A percentile compares a stretch with the other conserved stretches of the same genome.
phyloP scores from a whole-genome alignment of 306 rosid genomes.

The Ormosia emarginata region DNA sequence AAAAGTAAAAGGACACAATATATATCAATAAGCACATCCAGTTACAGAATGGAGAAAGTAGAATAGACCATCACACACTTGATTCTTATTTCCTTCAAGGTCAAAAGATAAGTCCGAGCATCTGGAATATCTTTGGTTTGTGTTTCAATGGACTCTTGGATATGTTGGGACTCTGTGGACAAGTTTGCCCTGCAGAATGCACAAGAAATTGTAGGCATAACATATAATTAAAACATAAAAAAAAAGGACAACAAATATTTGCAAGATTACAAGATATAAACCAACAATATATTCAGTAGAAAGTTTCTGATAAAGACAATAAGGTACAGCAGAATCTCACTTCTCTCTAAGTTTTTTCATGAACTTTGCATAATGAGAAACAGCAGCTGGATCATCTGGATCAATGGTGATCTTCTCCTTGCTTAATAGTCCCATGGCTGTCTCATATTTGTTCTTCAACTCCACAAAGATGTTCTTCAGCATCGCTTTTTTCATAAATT shows the following conservation, averaged over 20 bases:
- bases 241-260: not conserved
- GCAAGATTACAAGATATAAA: not conserved
- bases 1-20: not conserved
- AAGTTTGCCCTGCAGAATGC: constrained; percentile 61
- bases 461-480: constrained; percentile 78
- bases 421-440: constrained; percentile 67
- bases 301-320: not conserved
- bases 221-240: not conserved
- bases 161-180: constrained; percentile 67
- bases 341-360: constrained; percentile 80
- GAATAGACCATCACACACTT: constrained; percentile 44
- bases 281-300: not conserved
- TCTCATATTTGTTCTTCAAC: constrained; percentile 78
- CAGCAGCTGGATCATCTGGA: constrained; percentile 88
- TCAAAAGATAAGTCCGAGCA: constrained; percentile 82
- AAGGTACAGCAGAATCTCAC: constrained; percentile 50
- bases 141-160: constrained; percentile 46
- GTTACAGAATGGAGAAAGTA: constrained; percentile 12
- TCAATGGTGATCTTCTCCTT: constrained; percentile 90
- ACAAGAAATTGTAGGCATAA: constrained; percentile 8
- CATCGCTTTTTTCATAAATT: constrained; percentile 58
- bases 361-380: constrained; percentile 78
- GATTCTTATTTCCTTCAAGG: constrained; percentile 75
- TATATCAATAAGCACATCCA: constrained; percentile 12
- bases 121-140: constrained; percentile 78